Percentiles rank a stretch among this genome's conserved stretches.
These are phyloP conservation scores for Populus hybrid DNA, from an alignment of 441 rosid species.

Conservation along the genomic window DNA sequence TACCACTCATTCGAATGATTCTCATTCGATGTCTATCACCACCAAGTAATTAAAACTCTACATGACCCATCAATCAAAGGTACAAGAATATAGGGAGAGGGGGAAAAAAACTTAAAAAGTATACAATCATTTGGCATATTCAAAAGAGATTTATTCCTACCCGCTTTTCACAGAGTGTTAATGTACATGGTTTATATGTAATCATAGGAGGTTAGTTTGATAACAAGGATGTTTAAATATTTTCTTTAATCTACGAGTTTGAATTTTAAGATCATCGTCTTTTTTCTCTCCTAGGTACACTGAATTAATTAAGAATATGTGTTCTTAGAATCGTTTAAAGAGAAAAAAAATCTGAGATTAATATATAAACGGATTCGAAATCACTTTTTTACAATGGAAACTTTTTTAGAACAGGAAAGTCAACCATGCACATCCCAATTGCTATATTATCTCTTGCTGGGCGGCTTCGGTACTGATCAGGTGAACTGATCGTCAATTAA, in stretches of 20 bases:
- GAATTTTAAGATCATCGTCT: neutral
- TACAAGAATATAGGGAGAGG: neutral
- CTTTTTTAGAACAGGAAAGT: neutral
- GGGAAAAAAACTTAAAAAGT: neutral
- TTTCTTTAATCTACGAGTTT: neutral
- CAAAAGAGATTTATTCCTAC: neutral
- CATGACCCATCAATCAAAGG: neutral
- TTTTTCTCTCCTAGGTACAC: too few relatives aligned
- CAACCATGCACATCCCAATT: conserved; percentile 1
- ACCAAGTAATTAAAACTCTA: neutral
- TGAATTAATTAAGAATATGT: too few relatives aligned
- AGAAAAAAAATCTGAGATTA: too few relatives aligned
- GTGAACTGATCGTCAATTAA: conserved; percentile 1
- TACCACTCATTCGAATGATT: neutral
- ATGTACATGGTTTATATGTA: neutral
- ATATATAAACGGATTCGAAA: too few relatives aligned
- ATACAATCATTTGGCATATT: neutral
- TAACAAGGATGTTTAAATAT: neutral
- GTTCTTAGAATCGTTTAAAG: neutral
- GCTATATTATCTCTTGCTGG: neutral
- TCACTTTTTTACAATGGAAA: too few relatives aligned
- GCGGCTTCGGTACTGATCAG: neutral
- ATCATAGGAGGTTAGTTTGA: neutral
- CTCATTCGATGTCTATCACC: neutral
- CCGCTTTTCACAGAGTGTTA: neutral